These are phyloP conservation scores for Arxiozyma slooffiae DNA, from an alignment of 1,139 yeast genomes.

Conservation along the genomic window DNA sequence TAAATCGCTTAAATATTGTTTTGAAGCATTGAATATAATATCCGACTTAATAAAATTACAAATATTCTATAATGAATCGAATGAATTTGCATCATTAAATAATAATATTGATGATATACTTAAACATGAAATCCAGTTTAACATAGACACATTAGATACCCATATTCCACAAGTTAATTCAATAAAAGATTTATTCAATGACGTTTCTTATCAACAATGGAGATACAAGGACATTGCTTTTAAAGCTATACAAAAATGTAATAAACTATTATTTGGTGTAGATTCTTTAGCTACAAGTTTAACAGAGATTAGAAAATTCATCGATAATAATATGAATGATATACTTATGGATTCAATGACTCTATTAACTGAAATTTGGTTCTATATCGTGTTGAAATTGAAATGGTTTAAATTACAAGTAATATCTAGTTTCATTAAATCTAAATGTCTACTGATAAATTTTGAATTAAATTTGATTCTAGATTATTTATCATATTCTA, in stretches of 20 bases:
- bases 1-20: constrained; percentile 2
- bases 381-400: constrained; percentile 16
- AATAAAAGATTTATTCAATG: not conserved
- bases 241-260: constrained; percentile 21
- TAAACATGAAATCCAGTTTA: not conserved
- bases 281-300: constrained; percentile 13
- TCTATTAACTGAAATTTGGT: constrained; percentile 22
- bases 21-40: constrained; percentile 3
- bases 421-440: constrained; percentile 19
- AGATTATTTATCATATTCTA: constrained; percentile 1
- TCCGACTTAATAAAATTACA: constrained; percentile 6
- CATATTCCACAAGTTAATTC: not conserved
- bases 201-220: constrained; percentile 1
- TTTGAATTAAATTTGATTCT: constrained; percentile 12
- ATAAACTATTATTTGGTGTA: constrained; percentile 18
- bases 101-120: constrained; percentile 1
- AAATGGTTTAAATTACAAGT: constrained; percentile 15
- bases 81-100: constrained; percentile 3
- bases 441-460: constrained; percentile 22
- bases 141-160: not conserved
- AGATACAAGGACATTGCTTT: constrained; percentile 18
- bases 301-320: constrained; percentile 12
- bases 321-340: constrained; percentile 7
- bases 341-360: constrained; percentile 18
- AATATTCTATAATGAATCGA: constrained; percentile 1